Evolutionary conservation across 1,139 yeast genomes (phyloP), one percentile per base, ranked within the genome.

Genomic region (Saccharomyces pastorianus): DNA sequence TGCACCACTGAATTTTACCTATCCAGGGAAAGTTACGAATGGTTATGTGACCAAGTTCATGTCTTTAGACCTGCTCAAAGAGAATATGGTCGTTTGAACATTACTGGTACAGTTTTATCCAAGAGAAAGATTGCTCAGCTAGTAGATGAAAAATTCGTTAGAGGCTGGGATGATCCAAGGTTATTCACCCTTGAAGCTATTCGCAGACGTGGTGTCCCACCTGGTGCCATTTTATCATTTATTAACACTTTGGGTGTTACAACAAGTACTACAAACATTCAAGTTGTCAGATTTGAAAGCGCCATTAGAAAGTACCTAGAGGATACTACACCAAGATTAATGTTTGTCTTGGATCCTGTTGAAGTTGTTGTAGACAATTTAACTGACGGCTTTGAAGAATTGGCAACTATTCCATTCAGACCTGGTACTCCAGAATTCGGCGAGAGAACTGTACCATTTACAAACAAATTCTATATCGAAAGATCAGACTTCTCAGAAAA

Each of bases 141-240:
- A 61, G 99, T 95, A 27, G 85, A 81, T 56, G 93, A 84, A 29
- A 76, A 80, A 5, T 75, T 79, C 63, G 99, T 95, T 34, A 83
- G 96, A 71, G 97, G 89, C 48, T 95, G 99, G 99, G 95, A 95
- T 72, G 99, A 95, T 73, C 99, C 99, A 63, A 82, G 99, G 68
- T 79, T 95, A 67, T 93, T 84, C 72, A 95, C 99, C 8, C 79
- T 95, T 62, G 99, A 90, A 65, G 96, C 95, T 48, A 84, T 95
- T 58, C 86, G 89, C 69, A 88, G 99, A 72, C 88, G 99, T 71
- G 99, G 99, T 75, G 85, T 95, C 7, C 99, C 99, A 61, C 99
- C 99, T n/a, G 98, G 98, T 41, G 97, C 98, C 26, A 88, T 95
- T 68, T 78, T 95, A 65, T 81, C 90, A 46, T 95, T 95, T 71